These are phyloP conservation scores for Solanum virginianum DNA, from an alignment of 257 asterid species.

Conservation along the genomic window DNA sequence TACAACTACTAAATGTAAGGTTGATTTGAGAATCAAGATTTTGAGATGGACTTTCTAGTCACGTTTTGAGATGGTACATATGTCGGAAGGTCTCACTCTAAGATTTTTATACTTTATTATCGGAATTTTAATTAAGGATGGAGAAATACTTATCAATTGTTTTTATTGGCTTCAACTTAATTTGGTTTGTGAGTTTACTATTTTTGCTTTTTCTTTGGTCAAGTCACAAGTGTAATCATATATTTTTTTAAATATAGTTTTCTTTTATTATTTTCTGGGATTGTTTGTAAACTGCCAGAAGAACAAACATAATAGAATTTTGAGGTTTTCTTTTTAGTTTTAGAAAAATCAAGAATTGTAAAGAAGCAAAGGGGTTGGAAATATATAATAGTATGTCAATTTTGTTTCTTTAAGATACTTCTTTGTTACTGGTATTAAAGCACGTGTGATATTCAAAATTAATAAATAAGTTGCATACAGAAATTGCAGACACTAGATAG, in stretches of 20 bases:
- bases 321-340: background rate
- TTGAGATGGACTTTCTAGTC: conserved; percentile 57
- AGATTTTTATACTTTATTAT: background rate
- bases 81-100: background rate
- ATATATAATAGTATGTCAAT: background rate
- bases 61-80: background rate
- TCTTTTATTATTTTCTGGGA: background rate
- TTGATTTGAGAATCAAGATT: conserved; percentile 83
- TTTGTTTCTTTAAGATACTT: background rate
- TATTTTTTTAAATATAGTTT: background rate
- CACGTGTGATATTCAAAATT: background rate
- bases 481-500: background rate
- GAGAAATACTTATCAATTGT: background rate
- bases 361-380: background rate
- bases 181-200: background rate
- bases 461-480: background rate
- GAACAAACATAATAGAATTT: background rate
- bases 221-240: background rate
- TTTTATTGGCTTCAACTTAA: background rate
- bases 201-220: background rate
- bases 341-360: background rate
- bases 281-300: background rate
- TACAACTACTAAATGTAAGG: conserved; percentile 50
- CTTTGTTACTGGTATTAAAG: background rate
- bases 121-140: background rate